phyloP scores from a whole-genome alignment of 2,329 filamentous ascomycete genomes.

The Penicillium sclerotiorum region DNA sequence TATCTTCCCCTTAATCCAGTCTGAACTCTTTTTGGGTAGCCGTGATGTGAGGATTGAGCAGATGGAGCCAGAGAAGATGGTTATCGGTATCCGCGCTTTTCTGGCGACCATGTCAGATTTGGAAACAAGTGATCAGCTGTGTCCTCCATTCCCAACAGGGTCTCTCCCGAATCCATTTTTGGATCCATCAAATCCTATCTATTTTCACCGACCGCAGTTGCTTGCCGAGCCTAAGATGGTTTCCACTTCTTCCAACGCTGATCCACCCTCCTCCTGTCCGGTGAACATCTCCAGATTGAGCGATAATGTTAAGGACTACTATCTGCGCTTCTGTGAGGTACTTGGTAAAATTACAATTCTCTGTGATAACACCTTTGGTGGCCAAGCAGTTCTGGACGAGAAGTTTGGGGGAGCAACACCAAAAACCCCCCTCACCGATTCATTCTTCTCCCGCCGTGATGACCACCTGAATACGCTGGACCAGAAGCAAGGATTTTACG shows the following conservation, averaged over 20 bases:
- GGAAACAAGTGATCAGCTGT: conserved; percentile 76
- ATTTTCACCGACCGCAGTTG: conserved; percentile 40
- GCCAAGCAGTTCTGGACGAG: conserved; percentile 91
- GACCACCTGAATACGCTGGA: conserved; percentile 74
- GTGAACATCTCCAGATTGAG: conserved; percentile 65
- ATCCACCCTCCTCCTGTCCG: conserved; percentile 45
- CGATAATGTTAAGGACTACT: conserved; percentile 80
- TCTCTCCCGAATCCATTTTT: conserved; percentile 45
- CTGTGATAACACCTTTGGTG: conserved; percentile 95
- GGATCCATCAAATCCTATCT: conserved; percentile 38
- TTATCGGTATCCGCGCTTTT: conserved; percentile 95
- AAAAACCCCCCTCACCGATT: conserved; percentile 92
- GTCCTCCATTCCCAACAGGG: conserved; percentile 80
- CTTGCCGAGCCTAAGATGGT: conserved; percentile 38
- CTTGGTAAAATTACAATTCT: conserved; percentile 94
- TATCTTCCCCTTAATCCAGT: conserved; percentile 94
- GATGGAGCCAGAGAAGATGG: conserved; percentile 92
- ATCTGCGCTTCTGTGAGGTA: conserved; percentile 90
- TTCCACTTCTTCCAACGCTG: conserved; percentile 33
- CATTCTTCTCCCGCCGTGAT: conserved; percentile 85
- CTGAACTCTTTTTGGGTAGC: conserved; percentile 76
- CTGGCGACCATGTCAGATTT: conserved; percentile 90
- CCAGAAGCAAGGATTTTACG: conserved; percentile 92
- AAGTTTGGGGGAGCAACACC: conserved; percentile 86
- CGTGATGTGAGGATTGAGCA: conserved; percentile 86